These are phyloP conservation scores for Trametes sp. DNA, from an alignment of 1,284 basidiomycete genomes.

Conservation along the genomic window DNA sequence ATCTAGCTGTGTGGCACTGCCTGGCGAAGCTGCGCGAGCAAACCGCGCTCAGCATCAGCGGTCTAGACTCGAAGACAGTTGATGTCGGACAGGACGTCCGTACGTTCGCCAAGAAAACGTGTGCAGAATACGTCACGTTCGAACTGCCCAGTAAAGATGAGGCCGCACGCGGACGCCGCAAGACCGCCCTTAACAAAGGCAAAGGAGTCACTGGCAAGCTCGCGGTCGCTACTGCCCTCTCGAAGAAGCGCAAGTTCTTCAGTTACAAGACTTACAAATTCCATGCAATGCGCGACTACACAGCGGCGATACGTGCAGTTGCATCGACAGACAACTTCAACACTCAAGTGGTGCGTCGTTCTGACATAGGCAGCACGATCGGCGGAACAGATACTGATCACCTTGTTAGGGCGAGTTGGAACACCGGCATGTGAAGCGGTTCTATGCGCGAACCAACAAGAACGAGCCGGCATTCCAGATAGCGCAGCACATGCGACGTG, in stretches of 20 bases:
- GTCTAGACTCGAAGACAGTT: slow-evolving; percentile 31
- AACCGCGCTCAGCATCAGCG: slow-evolving; percentile 35
- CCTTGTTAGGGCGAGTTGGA: slow-evolving; percentile 42
- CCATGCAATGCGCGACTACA: slow-evolving; percentile 12
- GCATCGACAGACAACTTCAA: neutral
- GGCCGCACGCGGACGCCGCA: neutral
- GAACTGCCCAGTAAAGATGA: slow-evolving; percentile 8
- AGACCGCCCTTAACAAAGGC: neutral
- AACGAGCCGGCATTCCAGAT: slow-evolving; percentile 36
- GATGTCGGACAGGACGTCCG: slow-evolving; percentile 26
- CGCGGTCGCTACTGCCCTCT: too few relatives aligned
- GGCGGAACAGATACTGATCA: neutral
- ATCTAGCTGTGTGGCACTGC: slow-evolving; percentile 40
- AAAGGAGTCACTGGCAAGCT: too few relatives aligned
- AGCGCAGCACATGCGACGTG: slow-evolving; percentile 26
- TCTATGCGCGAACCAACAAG: slow-evolving; percentile 44
- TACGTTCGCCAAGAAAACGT: slow-evolving; percentile 21
- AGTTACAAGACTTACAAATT: slow-evolving; percentile 7
- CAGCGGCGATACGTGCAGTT: neutral
- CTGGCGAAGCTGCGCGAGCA: slow-evolving; percentile 46
- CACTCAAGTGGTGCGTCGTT: neutral
- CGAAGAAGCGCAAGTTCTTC: slow-evolving; percentile 2
- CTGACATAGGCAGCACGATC: neutral
- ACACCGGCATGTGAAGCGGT: slow-evolving; percentile 42
- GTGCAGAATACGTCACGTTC: neutral